Percentiles rank a stretch among this genome's conserved stretches.
These are phyloP conservation scores for Yamadazyma dendronema DNA, from an alignment of 1,139 yeast species.

Conservation along the genomic window DNA sequence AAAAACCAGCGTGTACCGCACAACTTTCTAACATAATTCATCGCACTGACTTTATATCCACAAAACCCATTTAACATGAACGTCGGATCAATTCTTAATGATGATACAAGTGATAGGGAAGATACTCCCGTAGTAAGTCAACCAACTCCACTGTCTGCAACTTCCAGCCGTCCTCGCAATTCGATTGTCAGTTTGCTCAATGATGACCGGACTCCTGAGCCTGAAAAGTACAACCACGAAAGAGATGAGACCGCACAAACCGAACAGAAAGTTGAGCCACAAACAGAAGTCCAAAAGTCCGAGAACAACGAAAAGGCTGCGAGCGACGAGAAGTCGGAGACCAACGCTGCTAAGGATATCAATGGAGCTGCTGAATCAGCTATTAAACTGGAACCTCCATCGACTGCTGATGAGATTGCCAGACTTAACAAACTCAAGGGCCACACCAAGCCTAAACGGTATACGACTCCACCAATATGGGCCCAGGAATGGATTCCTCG, in stretches of 20 bases:
- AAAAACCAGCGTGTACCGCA: no score
- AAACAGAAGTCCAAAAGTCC: not conserved
- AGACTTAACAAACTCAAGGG: constrained; percentile 20
- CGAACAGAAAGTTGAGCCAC: constrained; percentile 2
- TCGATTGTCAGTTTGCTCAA: constrained; percentile 49
- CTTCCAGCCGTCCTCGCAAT: constrained; percentile 25
- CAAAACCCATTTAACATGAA: no score
- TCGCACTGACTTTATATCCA: no score
- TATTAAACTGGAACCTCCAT: no score
- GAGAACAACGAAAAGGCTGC: not conserved
- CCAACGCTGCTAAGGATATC: no score
- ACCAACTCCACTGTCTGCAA: not conserved
- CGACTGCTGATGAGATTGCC: constrained; percentile 19
- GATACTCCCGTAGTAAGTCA: not conserved
- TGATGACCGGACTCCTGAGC: constrained; percentile 32
- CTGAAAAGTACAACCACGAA: constrained; percentile 18
- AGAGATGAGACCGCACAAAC: not conserved
- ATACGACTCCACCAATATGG: constrained; percentile 74
- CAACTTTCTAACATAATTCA: no score
- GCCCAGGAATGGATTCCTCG: constrained; percentile 69
- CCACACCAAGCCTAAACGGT: constrained; percentile 57
- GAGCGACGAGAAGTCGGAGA: no score
- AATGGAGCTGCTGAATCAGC: no score
- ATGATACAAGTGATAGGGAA: constrained; percentile 33
- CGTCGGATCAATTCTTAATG: constrained; percentile 47